These are phyloP conservation scores for Pestalotiopsis sp. DNA, from an alignment of 2,329 filamentous ascomycete genomes.

Conservation along the genomic window DNA sequence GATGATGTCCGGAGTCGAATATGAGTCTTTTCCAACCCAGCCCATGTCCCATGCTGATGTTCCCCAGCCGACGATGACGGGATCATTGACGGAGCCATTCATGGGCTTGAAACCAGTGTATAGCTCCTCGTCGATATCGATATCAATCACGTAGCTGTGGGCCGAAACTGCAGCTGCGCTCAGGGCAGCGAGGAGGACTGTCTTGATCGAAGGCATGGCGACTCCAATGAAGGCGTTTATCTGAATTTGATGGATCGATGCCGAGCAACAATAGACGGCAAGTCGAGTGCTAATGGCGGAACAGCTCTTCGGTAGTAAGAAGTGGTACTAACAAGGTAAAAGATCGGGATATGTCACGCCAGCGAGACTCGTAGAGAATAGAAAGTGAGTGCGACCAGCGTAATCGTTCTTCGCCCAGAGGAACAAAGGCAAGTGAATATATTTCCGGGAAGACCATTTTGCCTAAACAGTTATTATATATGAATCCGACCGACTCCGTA, in stretches of 20 bases:
- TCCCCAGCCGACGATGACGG: constrained; percentile 28
- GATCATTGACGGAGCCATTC: constrained; percentile 18
- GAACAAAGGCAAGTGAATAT: background rate
- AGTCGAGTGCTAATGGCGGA: too few relatives aligned
- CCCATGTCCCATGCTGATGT: constrained; percentile 38
- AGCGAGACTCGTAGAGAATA: background rate
- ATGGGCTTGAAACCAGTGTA: constrained; percentile 27
- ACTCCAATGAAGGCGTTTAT: too few relatives aligned
- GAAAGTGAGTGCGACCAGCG: background rate
- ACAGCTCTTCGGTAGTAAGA: background rate
- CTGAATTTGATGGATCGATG: background rate
- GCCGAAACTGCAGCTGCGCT: constrained; percentile 15
- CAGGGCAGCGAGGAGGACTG: constrained; percentile 14
- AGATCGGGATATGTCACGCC: background rate
- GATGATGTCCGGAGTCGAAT: constrained; percentile 37
- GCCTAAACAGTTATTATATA: constrained; percentile 5
- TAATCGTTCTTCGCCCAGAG: background rate
- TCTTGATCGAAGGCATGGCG: background rate
- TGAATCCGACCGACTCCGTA: background rate
- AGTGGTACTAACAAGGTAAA: background rate
- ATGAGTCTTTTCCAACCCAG: constrained; percentile 40
- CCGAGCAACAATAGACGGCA: too few relatives aligned
- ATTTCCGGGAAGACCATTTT: background rate
- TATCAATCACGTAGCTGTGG: constrained; percentile 29
- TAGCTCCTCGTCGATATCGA: constrained; percentile 25